Percentiles rank a stretch among this genome's conserved stretches.
These are phyloP conservation scores for Thinopyrum elongatum DNA, from an alignment of 176 grass and related monocot species.

Conservation along the genomic window DNA sequence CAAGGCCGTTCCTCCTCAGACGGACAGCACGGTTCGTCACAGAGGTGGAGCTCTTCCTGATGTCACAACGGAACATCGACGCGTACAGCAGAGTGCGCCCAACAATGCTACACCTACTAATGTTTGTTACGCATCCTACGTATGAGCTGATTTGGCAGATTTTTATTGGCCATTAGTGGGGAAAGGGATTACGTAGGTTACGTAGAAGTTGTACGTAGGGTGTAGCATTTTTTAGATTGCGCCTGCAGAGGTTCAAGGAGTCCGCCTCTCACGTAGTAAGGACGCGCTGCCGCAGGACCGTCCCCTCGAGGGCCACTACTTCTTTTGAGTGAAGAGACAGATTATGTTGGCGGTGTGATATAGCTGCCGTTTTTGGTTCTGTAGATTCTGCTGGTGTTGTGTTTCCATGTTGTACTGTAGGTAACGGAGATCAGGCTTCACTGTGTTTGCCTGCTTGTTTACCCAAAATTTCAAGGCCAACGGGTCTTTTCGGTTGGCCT, in stretches of 20 bases:
- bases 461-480: too few relatives aligned
- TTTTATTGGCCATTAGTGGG: too few relatives aligned
- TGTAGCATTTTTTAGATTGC: constrained; percentile 11
- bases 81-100: constrained; percentile 61
- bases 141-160: too few relatives aligned
- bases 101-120: too few relatives aligned
- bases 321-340: constrained; percentile 33
- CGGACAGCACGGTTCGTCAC: constrained; percentile 53
- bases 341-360: constrained; percentile 30
- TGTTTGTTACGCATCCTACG: too few relatives aligned
- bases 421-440: background rate
- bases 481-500: background rate
- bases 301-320: constrained; percentile 37
- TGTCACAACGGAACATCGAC: constrained; percentile 71
- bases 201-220: too few relatives aligned
- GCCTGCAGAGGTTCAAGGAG: constrained; percentile 38
- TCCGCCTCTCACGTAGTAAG: constrained; percentile 35
- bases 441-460: background rate
- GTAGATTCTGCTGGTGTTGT: background rate
- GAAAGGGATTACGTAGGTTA: too few relatives aligned
- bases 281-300: constrained; percentile 29
- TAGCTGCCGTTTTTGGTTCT: background rate
- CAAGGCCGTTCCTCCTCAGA: constrained; percentile 68
- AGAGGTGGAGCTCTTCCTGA: constrained; percentile 79
- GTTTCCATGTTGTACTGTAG: background rate